phyloP scores from a whole-genome alignment of 495 filamentous ascomycete genomes.

The Pseudevernia furfuracea region DNA sequence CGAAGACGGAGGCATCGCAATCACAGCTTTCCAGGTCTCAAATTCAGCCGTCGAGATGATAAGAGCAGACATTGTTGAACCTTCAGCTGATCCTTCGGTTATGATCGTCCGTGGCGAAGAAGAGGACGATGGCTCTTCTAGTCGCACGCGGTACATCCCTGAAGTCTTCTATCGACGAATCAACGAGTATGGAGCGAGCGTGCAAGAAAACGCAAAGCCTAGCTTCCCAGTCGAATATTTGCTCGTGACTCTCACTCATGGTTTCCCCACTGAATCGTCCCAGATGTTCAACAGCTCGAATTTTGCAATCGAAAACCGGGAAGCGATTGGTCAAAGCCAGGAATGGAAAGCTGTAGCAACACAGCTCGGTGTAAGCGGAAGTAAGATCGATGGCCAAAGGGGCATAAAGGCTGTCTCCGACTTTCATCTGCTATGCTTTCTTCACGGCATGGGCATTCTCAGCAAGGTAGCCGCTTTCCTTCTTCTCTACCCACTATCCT shows the following conservation, averaged over 20 bases:
- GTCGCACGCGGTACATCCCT: constrained; percentile 80
- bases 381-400: constrained; percentile 47
- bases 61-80: constrained; percentile 86
- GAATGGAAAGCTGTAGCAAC: constrained; percentile 57
- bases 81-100: constrained; percentile 81
- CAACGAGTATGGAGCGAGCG: constrained; percentile 93
- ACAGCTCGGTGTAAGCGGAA: constrained; percentile 49
- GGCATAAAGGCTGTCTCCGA: constrained; percentile 69
- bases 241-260: constrained; percentile 90
- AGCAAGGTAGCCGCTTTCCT: constrained; percentile 57
- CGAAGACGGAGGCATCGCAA: constrained; percentile 75
- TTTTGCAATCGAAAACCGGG: constrained; percentile 88
- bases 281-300: constrained; percentile 61
- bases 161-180: constrained; percentile 95
- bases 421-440: constrained; percentile 86
- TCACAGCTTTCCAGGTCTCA: constrained; percentile 89
- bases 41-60: constrained; percentile 97
- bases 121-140: constrained; percentile 63
- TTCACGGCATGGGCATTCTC: constrained; percentile 71
- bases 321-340: constrained; percentile 74
- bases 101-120: constrained; percentile 96
- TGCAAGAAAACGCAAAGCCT: constrained; percentile 95
- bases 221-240: constrained; percentile 95
- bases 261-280: constrained; percentile 74
- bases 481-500: not conserved